phyloP scores from a whole-genome alignment of 2,329 filamentous ascomycete genomes.

The Fusarium tanahbumbuense region DNA sequence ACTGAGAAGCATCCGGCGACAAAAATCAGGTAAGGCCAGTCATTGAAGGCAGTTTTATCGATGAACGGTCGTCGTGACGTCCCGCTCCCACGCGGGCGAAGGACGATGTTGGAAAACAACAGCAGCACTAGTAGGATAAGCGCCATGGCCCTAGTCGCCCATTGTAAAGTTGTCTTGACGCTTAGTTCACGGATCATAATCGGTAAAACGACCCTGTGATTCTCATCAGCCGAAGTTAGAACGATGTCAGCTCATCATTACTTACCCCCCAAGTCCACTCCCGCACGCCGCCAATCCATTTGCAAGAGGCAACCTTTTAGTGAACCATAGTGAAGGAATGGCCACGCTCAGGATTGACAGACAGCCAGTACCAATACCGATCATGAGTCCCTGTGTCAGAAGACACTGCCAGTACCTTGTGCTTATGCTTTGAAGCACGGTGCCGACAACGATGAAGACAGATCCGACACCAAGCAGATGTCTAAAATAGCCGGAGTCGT shows the following conservation, averaged over 20 bases:
- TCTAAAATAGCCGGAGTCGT: slow-evolving; percentile 38
- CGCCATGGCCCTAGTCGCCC: slow-evolving; percentile 31
- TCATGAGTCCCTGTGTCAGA: slow-evolving; percentile 77
- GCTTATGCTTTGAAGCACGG: slow-evolving; percentile 35
- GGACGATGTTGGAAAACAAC: slow-evolving; percentile 11
- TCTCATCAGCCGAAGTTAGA: too few relatives aligned
- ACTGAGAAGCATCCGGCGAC: slow-evolving; percentile 55
- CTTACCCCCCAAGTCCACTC: slow-evolving; percentile 69
- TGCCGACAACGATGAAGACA: slow-evolving; percentile 32
- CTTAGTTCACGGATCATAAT: slow-evolving; percentile 36
- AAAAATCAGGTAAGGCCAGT: slow-evolving; percentile 31
- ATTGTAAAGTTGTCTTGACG: slow-evolving; percentile 1
- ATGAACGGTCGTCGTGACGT: slow-evolving; percentile 23
- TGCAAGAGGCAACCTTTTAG: slow-evolving; percentile 74
- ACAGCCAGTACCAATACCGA: slow-evolving; percentile 76
- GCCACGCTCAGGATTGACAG: slow-evolving; percentile 83
- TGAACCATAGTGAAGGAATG: slow-evolving; percentile 82
- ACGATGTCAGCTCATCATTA: too few relatives aligned
- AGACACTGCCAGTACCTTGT: slow-evolving; percentile 81
- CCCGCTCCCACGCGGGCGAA: neutral
- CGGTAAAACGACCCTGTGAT: slow-evolving; percentile 31
- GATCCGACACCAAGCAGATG: slow-evolving; percentile 32
- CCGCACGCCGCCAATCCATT: slow-evolving; percentile 83
- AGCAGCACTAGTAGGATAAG: slow-evolving; percentile 20
- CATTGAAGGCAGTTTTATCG: slow-evolving; percentile 31